phyloP scores from a whole-genome alignment of 83 land plant species.

The Diphasiastrum complanatum region DNA sequence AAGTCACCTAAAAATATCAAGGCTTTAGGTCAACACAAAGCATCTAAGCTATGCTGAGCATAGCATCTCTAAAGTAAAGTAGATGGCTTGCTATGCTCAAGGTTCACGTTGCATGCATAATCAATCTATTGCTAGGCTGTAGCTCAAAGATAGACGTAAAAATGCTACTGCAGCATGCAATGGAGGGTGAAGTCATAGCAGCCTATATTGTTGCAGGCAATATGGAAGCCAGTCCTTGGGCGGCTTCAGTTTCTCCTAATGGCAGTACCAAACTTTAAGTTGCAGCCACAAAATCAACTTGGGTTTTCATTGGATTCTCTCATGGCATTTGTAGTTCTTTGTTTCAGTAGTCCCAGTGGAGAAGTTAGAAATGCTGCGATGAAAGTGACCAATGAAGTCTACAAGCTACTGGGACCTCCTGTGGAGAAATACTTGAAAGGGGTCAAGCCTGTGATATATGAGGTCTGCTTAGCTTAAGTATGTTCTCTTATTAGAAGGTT shows the following conservation, averaged over 20 bases:
- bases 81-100: too few relatives aligned
- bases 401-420: constrained; percentile 28
- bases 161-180: too few relatives aligned
- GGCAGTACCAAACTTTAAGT: constrained; percentile 32
- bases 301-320: constrained; percentile 26
- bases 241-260: constrained; percentile 26
- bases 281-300: constrained; percentile 26
- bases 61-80: too few relatives aligned
- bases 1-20: too few relatives aligned
- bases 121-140: too few relatives aligned
- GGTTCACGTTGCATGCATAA: too few relatives aligned
- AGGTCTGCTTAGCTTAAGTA: too few relatives aligned
- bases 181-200: too few relatives aligned
- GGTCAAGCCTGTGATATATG: constrained; percentile 31
- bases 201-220: constrained; percentile 17
- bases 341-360: constrained; percentile 34
- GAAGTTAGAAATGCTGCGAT: constrained; percentile 33
- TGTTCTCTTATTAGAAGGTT: too few relatives aligned
- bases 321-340: constrained; percentile 24
- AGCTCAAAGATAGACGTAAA: too few relatives aligned
- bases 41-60: too few relatives aligned
- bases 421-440: constrained; percentile 32
- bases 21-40: too few relatives aligned
- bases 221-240: constrained; percentile 34
- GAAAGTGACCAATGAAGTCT: constrained; percentile 27